A percentile compares a stretch with the other conserved stretches of the same genome.
phyloP scores from a whole-genome alignment of 345 rosid species.

The Hirschfeldia incana region DNA sequence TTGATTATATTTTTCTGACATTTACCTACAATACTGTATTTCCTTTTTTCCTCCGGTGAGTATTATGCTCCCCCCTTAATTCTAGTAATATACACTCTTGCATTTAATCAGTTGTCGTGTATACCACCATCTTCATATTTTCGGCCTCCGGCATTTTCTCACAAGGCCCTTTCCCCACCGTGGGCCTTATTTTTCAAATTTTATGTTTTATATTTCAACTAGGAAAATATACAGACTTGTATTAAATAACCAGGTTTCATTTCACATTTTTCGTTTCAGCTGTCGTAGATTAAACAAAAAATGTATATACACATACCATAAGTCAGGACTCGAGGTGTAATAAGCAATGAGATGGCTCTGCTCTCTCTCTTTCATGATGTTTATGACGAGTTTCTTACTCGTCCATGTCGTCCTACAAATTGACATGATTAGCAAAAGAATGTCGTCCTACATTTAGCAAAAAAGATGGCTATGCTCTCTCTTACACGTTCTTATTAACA shows the following conservation, averaged over 20 bases:
- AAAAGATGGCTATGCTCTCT: too few relatives aligned
- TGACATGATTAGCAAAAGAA: too few relatives aligned
- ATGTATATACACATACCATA: neutral
- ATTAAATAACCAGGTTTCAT: neutral
- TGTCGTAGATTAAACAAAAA: neutral
- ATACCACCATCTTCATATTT: neutral
- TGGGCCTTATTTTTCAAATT: neutral
- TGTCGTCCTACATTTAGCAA: too few relatives aligned
- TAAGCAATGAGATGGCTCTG: neutral
- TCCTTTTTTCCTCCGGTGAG: neutral
- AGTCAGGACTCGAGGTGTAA: neutral
- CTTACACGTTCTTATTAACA: too few relatives aligned
- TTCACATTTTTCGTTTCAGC: neutral
- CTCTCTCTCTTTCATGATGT: neutral
- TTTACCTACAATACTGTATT: slow-evolving; percentile 13
- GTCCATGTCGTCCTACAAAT: neutral
- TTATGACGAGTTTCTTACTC: neutral
- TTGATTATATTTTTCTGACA: slow-evolving; percentile 21
- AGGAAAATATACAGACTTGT: too few relatives aligned
- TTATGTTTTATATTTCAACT: neutral
- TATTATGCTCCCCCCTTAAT: neutral
- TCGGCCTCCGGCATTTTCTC: neutral
- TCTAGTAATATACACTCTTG: neutral
- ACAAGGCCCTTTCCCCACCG: neutral
- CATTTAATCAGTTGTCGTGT: neutral